Base-by-base conservation (phyloP, 2,329 filamentous ascomycete genomes). In the Cladosporium sp. region DNA sequence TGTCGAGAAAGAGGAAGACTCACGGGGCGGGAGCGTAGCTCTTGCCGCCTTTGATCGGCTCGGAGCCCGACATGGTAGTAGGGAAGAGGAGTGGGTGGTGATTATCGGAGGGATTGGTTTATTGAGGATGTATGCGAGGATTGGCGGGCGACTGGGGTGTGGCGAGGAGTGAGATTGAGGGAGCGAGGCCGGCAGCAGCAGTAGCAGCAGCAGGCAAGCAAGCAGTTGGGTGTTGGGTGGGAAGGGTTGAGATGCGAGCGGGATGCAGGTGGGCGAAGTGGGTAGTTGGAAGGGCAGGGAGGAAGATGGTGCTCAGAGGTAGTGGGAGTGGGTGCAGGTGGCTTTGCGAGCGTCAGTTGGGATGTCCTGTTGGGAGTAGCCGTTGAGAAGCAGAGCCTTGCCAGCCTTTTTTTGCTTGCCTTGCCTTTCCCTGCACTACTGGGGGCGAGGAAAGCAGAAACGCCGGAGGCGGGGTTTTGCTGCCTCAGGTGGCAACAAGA, bases 11-110 rank as follows among this genome's bases (percentile, higher is more conserved):
- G 34, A 47, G 12, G 36, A 47, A 39, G 42, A 47, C 44, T 47
- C 44, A 47, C 44, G 44, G 44, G 37, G 44, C 44, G 44, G 44
- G 44, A 47, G 44, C 44, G 19, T 47, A 47, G 44, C 44, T 47
- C 44, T 47, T 47, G 44, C 44, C 36, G 44, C 44, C 44, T 27
- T 47, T 47, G 44, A 47, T 47, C 24, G 44, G 44, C 44, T 47
- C 44, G 15, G 44, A 47, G 17, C 44, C 44, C 22, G 44, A 47
- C 44, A 47, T 47, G 44, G 36, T 47, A 15, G 9, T 42, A 19
- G 39, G n/a, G n/a, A n/a, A n/a, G n/a, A n/a, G n/a, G n/a, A 7
- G 36, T 39, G 36, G n/a, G n/a, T 19, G 18, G 36, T 29, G 17
- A 30, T 13, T 40, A n/a, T n/a, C n/a, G n/a, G n/a, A n/a, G n/a